Percentiles rank a stretch among this genome's conserved stretches.
phyloP scores from a whole-genome alignment of 495 filamentous ascomycete species.

The Penicillium arizonense region DNA sequence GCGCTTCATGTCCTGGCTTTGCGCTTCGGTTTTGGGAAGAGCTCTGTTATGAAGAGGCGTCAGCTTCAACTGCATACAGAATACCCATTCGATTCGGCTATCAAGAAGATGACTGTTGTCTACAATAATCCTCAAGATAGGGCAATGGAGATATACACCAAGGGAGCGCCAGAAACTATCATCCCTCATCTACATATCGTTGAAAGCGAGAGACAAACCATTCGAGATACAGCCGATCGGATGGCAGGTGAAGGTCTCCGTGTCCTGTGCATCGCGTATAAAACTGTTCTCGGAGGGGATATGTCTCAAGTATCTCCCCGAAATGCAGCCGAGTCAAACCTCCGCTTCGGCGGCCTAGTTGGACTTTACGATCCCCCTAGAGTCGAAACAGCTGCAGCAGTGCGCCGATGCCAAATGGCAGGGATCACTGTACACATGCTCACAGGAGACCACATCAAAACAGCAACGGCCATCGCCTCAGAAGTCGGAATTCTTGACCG shows the following conservation, averaged over 20 bases:
- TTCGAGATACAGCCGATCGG: slow-evolving; percentile 56
- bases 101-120: slow-evolving; percentile 83
- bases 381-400: slow-evolving; percentile 54
- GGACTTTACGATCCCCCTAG: slow-evolving; percentile 71
- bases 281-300: slow-evolving; percentile 26
- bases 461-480: slow-evolving; percentile 59
- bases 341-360: slow-evolving; percentile 57
- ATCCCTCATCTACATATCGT: slow-evolving; percentile 55
- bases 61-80: slow-evolving; percentile 68
- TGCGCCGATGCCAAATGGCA: slow-evolving; percentile 55
- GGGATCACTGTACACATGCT: slow-evolving; percentile 71
- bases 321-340: slow-evolving; percentile 48
- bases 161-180: slow-evolving; percentile 65
- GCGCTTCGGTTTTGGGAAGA: slow-evolving; percentile 63
- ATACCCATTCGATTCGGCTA: slow-evolving; percentile 76
- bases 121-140: slow-evolving; percentile 41
- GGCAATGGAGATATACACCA: slow-evolving; percentile 59
- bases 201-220: slow-evolving; percentile 49
- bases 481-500: slow-evolving; percentile 62
- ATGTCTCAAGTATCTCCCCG: slow-evolving; percentile 29
- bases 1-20: slow-evolving; percentile 77
- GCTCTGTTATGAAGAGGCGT: slow-evolving; percentile 45
- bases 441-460: slow-evolving; percentile 64
- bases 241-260: slow-evolving; percentile 77
- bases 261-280: slow-evolving; percentile 72